Base-by-base conservation (phyloP, 108 stramenopile species). In the Skeletonema marinoi region DNA sequence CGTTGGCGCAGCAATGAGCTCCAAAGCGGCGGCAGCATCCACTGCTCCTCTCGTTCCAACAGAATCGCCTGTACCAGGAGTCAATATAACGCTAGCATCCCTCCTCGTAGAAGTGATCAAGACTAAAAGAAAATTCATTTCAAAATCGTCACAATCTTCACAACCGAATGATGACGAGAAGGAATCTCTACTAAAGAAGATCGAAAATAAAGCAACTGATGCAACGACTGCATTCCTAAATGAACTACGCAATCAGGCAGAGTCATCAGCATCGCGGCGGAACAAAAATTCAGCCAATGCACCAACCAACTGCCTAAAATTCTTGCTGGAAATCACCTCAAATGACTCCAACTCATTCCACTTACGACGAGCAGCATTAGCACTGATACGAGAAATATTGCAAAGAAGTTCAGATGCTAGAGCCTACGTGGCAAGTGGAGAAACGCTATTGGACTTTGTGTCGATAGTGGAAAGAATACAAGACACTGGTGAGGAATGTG, bases 61-160 rank as follows among this genome's bases (percentile, higher is more conserved):
- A 29, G 67, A 68, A 48, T 81, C 81, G 12, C 81, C 74, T 14
- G 70, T 81, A 10, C 65, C 65, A 9, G 81, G 81, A 6, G 68
- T 81, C 7, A 67, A 48, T n/a, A 19, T 71, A 19, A 65, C 75
- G 54, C 44, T 81, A 19, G 81, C 74, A 31, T 25, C 68, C 51
- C 66, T 71, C n/a, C 64, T 81, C 29, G 70, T 81, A 11, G 63
- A 39, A 29, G 81, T 74, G 8, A 71, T 81, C 61, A 75, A 81
- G 60, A 36, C 74, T n/a, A 19, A 59, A 14, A 29, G 81, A 36
- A 75, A 71, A 54, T 62, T 42, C 12, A 41, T 71, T 21, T 81
- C 81, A 8, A 80, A 80, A 65, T 68, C 73, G 5, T 69, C 71
- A 7, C 25, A 25, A 25, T 48, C 69, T 21, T 42, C 66, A 7